A percentile compares a stretch with the other conserved stretches of the same genome.
phyloP scores from a whole-genome alignment of 805 yeast species.

The Middelhovenomyces tepae region DNA sequence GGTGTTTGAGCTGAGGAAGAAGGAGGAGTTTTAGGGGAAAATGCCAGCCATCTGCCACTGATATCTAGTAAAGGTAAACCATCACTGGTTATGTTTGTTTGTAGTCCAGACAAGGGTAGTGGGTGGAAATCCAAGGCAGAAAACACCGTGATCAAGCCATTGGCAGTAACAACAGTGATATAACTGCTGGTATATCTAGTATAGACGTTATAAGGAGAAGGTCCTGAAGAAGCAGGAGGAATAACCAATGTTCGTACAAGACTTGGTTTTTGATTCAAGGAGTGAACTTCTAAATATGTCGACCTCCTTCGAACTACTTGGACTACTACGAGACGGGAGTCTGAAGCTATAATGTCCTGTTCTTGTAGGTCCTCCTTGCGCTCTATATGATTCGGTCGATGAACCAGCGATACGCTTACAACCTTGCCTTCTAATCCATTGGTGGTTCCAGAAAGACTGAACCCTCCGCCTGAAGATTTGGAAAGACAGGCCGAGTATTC shows the following conservation, averaged over 20 bases:
- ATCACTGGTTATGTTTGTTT: slow-evolving; percentile 19
- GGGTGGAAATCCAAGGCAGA: slow-evolving; percentile 8
- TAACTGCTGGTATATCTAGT: slow-evolving; percentile 6
- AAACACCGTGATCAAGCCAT: slow-evolving; percentile 18
- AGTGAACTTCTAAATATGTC: slow-evolving; percentile 7
- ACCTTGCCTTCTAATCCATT: slow-evolving; percentile 11
- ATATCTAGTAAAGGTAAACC: slow-evolving; percentile 40
- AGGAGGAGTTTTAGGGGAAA: slow-evolving; percentile 35
- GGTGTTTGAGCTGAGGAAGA: slow-evolving; percentile 32
- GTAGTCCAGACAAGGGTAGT: slow-evolving; percentile 14
- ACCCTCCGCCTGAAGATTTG: slow-evolving; percentile 1
- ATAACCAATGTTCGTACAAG: slow-evolving; percentile 9
- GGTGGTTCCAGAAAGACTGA: slow-evolving; percentile 11
- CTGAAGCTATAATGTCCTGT: too few relatives aligned
- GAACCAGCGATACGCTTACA: slow-evolving; percentile 5
- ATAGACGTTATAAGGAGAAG: slow-evolving; percentile 12
- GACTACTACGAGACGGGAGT: slow-evolving; percentile 4
- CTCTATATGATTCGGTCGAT: background rate
- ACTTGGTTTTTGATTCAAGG: slow-evolving; percentile 2
- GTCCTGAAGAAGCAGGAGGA: slow-evolving; percentile 13
- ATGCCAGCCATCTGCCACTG: slow-evolving; percentile 42
- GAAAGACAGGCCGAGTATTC: slow-evolving; percentile 5
- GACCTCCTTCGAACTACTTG: slow-evolving; percentile 5
- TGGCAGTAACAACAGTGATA: slow-evolving; percentile 15
- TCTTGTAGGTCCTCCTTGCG: too few relatives aligned